Conservation (phyloP, 768 basidiomycete species). For the Hemileccinum impolitum region DNA sequence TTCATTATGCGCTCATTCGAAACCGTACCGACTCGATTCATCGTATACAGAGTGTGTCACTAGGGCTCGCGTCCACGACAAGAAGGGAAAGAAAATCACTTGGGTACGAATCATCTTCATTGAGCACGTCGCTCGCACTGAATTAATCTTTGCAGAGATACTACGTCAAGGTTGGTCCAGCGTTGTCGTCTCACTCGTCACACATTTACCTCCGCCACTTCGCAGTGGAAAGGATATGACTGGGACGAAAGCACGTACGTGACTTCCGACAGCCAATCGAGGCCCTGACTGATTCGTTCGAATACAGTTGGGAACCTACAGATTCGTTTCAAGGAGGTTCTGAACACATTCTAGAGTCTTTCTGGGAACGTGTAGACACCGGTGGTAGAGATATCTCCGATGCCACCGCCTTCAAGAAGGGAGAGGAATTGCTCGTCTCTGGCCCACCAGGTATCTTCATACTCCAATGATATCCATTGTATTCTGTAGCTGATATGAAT, state of each 20-base stretch:
- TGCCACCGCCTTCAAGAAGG: slow-evolving; percentile 46
- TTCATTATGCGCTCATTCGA: not conserved
- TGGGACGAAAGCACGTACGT: slow-evolving; percentile 58
- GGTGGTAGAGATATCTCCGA: slow-evolving; percentile 46
- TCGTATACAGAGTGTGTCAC: slow-evolving; percentile 46
- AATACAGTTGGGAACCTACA: slow-evolving; percentile 62
- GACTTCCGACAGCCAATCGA: not conserved
- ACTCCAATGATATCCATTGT: not conserved
- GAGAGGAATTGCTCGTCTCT: slow-evolving; percentile 51
- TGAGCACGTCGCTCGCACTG: slow-evolving; percentile 6
- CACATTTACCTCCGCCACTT: slow-evolving; percentile 4
- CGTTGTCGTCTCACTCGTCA: not conserved
- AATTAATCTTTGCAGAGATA: slow-evolving; percentile 43
- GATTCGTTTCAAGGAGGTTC: slow-evolving; percentile 56
- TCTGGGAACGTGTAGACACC: slow-evolving; percentile 36
- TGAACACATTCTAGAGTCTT: slow-evolving; percentile 44
- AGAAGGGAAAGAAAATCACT: slow-evolving; percentile 42
- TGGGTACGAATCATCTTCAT: slow-evolving; percentile 43
- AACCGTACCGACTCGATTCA: not conserved
- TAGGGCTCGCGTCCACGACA: slow-evolving; percentile 47
- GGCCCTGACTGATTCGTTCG: slow-evolving; percentile 6
- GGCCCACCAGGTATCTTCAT: slow-evolving; percentile 56
- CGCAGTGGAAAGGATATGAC: slow-evolving; percentile 60
- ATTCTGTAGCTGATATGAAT: slow-evolving; percentile 1
- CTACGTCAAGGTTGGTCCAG: slow-evolving; percentile 50